These are phyloP conservation scores for Aspergillus ruber DNA, from an alignment of 2,329 filamentous ascomycete genomes.

Conservation along the genomic window DNA sequence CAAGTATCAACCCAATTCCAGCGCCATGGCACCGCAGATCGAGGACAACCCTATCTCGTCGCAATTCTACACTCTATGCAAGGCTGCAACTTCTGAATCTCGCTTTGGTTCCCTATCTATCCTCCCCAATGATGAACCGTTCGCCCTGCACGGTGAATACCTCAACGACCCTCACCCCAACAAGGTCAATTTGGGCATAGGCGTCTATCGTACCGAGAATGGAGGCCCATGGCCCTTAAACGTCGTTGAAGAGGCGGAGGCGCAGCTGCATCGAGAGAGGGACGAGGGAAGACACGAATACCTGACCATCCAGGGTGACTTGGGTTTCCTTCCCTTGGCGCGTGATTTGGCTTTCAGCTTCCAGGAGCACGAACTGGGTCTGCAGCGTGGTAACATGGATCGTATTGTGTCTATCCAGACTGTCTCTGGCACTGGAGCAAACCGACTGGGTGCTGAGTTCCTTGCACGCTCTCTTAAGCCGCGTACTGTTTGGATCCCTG, in stretches of 20 bases:
- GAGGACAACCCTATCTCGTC: neutral
- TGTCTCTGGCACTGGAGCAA: slow-evolving; percentile 52
- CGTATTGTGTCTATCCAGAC: slow-evolving; percentile 45
- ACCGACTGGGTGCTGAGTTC: slow-evolving; percentile 84
- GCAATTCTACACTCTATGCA: neutral
- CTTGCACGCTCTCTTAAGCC: slow-evolving; percentile 56
- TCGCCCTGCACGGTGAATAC: slow-evolving; percentile 43
- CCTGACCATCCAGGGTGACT: slow-evolving; percentile 71
- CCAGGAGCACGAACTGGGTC: slow-evolving; percentile 10
- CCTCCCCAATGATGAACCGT: slow-evolving; percentile 18
- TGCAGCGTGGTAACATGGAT: neutral
- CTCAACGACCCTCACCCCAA: slow-evolving; percentile 61
- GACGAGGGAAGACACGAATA: slow-evolving; percentile 46
- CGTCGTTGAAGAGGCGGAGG: slow-evolving; percentile 2
- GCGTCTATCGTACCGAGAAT: slow-evolving; percentile 84
- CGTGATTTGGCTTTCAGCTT: slow-evolving; percentile 2
- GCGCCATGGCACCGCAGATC: slow-evolving; percentile 1
- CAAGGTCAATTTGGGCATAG: slow-evolving; percentile 90
- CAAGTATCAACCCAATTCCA: neutral
- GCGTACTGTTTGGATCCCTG: slow-evolving; percentile 74
- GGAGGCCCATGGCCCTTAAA: slow-evolving; percentile 88
- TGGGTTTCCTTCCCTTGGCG: slow-evolving; percentile 39
- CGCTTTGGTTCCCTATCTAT: slow-evolving; percentile 12
- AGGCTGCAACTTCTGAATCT: slow-evolving; percentile 2
- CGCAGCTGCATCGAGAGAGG: slow-evolving; percentile 52